A percentile compares a stretch with the other conserved stretches of the same genome.
Evolutionary conservation across 1,284 basidiomycete species (phyloP).

Genomic region (Cryptococcus hybrid): DNA sequence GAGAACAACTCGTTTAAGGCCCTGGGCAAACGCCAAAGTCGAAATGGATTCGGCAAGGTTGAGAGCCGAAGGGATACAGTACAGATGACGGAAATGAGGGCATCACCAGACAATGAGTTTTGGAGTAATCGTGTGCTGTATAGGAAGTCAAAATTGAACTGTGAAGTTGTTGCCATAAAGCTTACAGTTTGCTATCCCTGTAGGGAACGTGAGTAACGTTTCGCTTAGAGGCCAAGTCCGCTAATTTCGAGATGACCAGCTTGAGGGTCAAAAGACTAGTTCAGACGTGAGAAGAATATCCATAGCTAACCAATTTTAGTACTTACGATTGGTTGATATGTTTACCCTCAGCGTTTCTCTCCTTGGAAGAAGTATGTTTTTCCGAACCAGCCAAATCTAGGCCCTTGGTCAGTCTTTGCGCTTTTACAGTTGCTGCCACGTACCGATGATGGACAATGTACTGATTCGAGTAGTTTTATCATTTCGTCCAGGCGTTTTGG

Average conservation of each 20-base stretch:
- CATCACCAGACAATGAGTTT: slow-evolving; percentile 90
- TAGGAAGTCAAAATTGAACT: slow-evolving; percentile 9
- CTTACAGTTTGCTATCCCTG: slow-evolving; percentile 78
- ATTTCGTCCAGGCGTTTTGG: slow-evolving; percentile 22
- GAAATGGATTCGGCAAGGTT: slow-evolving; percentile 77
- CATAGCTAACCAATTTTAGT: neutral
- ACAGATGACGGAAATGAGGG: slow-evolving; percentile 93
- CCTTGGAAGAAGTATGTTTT: slow-evolving; percentile 89
- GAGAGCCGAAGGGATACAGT: slow-evolving; percentile 75
- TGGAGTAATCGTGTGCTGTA: slow-evolving; percentile 80
- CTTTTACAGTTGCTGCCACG: slow-evolving; percentile 2
- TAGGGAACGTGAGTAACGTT: slow-evolving; percentile 90
- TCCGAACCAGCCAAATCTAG: slow-evolving; percentile 96
- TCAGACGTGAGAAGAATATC: neutral
- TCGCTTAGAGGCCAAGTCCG: slow-evolving; percentile 76
- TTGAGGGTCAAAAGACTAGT: slow-evolving; percentile 82
- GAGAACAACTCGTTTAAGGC: slow-evolving; percentile 58
- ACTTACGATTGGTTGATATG: slow-evolving; percentile 69
- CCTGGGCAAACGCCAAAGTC: slow-evolving; percentile 77
- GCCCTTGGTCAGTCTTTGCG: slow-evolving; percentile 45
- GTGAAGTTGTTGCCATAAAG: neutral
- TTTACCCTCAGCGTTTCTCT: slow-evolving; percentile 84
- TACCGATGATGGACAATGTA: slow-evolving; percentile 56
- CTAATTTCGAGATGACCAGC: slow-evolving; percentile 81
- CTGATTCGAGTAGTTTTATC: slow-evolving; percentile 58